These are phyloP conservation scores for Yarrowia divulgata DNA, from an alignment of 805 yeast genomes.

Conservation along the genomic window DNA sequence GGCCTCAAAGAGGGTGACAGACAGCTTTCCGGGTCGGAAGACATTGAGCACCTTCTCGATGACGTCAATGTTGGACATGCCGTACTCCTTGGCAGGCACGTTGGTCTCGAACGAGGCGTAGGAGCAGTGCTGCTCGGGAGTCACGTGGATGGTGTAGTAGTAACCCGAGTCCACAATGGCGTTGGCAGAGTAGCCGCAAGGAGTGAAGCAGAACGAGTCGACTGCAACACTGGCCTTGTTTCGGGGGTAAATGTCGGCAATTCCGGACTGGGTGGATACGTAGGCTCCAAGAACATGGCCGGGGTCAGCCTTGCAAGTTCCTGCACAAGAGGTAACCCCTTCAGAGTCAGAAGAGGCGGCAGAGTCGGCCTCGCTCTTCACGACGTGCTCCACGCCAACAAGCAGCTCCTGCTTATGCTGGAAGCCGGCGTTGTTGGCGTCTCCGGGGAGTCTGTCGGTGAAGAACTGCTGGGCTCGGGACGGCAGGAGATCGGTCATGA, in stretches of 20 bases:
- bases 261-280: conserved; percentile 67
- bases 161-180: conserved; percentile 67
- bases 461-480: conserved; percentile 64
- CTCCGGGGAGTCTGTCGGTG: conserved; percentile 55
- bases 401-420: conserved; percentile 46
- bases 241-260: conserved; percentile 64
- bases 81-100: conserved; percentile 59
- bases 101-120: conserved; percentile 96
- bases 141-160: conserved; percentile 87
- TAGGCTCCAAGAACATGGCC: conserved; percentile 83
- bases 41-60: conserved; percentile 65
- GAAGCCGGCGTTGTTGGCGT: conserved; percentile 51
- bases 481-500: conserved; percentile 85
- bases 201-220: conserved; percentile 90
- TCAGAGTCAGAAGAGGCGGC: conserved; percentile 50
- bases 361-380: conserved; percentile 41
- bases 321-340: conserved; percentile 41
- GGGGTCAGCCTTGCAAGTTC: conserved; percentile 54
- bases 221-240: conserved; percentile 51
- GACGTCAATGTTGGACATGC: conserved; percentile 59
- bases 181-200: conserved; percentile 95
- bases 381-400: conserved; percentile 47
- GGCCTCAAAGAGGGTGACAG: conserved; percentile 61
- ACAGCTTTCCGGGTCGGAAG: conserved; percentile 79
- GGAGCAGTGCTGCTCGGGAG: conserved; percentile 94